phyloP scores from a whole-genome alignment of 768 basidiomycete genomes.

The Suillus fuscotomentosus region DNA sequence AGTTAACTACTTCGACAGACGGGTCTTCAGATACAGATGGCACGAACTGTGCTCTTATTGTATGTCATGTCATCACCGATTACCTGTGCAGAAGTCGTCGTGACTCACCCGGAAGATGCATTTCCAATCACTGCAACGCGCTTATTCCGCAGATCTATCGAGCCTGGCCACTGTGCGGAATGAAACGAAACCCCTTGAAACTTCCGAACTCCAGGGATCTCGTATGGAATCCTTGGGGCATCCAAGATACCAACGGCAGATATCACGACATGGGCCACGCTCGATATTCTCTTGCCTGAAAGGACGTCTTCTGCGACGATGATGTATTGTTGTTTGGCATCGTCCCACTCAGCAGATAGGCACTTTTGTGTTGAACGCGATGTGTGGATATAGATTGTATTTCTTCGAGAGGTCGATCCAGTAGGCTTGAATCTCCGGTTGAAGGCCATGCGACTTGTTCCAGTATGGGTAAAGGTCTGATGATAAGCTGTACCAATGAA shows the following conservation, averaged over 20 bases:
- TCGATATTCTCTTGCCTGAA: slow-evolving; percentile 28
- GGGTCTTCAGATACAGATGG: slow-evolving; percentile 52
- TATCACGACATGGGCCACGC: slow-evolving; percentile 46
- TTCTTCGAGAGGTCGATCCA: slow-evolving; percentile 41
- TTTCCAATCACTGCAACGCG: slow-evolving; percentile 50
- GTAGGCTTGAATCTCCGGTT: slow-evolving; percentile 43
- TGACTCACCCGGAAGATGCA: slow-evolving; percentile 57
- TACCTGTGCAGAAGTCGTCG: not conserved
- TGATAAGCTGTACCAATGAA: slow-evolving; percentile 47
- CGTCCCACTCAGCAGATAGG: slow-evolving; percentile 45
- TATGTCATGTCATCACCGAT: slow-evolving; percentile 8
- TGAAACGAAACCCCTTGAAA: slow-evolving; percentile 56
- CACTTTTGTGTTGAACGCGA: slow-evolving; percentile 45
- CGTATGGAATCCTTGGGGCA: slow-evolving; percentile 37
- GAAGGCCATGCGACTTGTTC: slow-evolving; percentile 39
- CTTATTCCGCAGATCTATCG: slow-evolving; percentile 42
- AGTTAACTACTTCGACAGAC: slow-evolving; percentile 54
- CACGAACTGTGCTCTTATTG: slow-evolving; percentile 57
- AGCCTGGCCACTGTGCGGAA: slow-evolving; percentile 47
- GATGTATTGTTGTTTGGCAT: slow-evolving; percentile 32
- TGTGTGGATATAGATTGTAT: slow-evolving; percentile 39
- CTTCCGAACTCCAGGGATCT: slow-evolving; percentile 31
- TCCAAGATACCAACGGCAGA: slow-evolving; percentile 51
- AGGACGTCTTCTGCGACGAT: slow-evolving; percentile 31
- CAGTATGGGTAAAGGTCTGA: slow-evolving; percentile 47